Evolutionary conservation across 768 basidiomycete species (phyloP).

Genomic region (Phylloporus arenicola): DNA sequence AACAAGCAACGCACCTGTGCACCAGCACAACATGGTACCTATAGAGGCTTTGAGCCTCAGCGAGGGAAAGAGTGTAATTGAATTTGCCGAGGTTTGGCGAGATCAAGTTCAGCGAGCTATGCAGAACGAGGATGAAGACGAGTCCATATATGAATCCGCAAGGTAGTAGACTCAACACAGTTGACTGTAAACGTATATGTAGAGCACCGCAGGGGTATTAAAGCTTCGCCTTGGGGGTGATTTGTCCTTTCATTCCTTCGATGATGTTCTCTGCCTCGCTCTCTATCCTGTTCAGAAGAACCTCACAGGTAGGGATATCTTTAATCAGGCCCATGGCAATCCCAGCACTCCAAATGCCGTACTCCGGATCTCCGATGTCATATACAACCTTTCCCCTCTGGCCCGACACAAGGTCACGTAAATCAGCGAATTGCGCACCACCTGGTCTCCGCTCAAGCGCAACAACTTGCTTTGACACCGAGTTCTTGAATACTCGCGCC

Average conservation of each 20-base stretch:
- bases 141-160: neutral
- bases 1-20: conserved; percentile 58
- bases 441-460: conserved; percentile 72
- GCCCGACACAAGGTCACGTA: conserved; percentile 73
- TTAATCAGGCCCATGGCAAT: conserved; percentile 66
- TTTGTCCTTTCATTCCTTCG: conserved; percentile 34
- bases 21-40: conserved; percentile 89
- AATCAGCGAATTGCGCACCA: conserved; percentile 83
- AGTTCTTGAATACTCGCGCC: conserved; percentile 83
- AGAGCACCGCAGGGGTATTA: conserved; percentile 8
- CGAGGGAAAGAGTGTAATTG: conserved; percentile 62
- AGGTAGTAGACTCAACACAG: neutral
- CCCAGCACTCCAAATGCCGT: conserved; percentile 81
- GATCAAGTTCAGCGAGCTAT: conserved; percentile 42
- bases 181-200: neutral
- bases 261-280: conserved; percentile 69
- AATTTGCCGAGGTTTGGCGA: conserved; percentile 67
- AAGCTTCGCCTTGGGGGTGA: conserved; percentile 17
- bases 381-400: conserved; percentile 68
- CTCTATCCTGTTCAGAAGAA: conserved; percentile 63
- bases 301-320: conserved; percentile 80
- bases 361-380: conserved; percentile 78
- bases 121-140: conserved; percentile 9
- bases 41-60: conserved; percentile 81
- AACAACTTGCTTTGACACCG: conserved; percentile 80